Evolutionary conservation across 148 eudicot genomes (phyloP).

Genomic region (Talinum fruticosum): DNA sequence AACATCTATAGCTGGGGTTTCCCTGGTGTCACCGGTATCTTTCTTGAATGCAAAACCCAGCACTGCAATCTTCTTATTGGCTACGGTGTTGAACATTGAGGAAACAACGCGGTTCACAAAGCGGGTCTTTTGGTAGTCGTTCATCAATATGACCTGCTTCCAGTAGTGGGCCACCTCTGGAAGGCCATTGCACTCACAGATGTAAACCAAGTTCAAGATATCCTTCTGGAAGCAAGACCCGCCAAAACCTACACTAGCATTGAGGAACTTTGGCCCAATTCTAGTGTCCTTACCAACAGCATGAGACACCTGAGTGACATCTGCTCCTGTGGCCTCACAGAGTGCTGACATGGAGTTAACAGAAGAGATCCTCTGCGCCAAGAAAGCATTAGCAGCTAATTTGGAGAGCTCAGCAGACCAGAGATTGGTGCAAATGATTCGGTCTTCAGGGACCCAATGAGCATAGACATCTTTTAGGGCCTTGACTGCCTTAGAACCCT

Average conservation of each 20-base stretch:
- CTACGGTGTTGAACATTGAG: slow-evolving; percentile 68
- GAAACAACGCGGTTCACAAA: slow-evolving; percentile 66
- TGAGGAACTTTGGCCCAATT: slow-evolving; percentile 61
- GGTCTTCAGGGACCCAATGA: slow-evolving; percentile 72
- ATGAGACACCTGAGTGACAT: slow-evolving; percentile 55
- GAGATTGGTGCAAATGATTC: slow-evolving; percentile 61
- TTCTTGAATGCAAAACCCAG: slow-evolving; percentile 77
- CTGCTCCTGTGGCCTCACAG: slow-evolving; percentile 72
- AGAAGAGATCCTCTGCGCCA: slow-evolving; percentile 74
- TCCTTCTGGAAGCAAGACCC: slow-evolving; percentile 78
- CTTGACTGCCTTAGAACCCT: slow-evolving; percentile 49
- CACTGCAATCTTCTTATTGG: slow-evolving; percentile 56
- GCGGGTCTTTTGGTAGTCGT: slow-evolving; percentile 64
- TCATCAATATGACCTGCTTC: slow-evolving; percentile 63
- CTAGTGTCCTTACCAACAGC: slow-evolving; percentile 75
- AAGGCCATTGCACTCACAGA: slow-evolving; percentile 72
- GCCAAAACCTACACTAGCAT: slow-evolving; percentile 73
- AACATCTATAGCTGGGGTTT: slow-evolving; percentile 69
- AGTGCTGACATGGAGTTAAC: slow-evolving; percentile 73
- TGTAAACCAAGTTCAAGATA: slow-evolving; percentile 67
- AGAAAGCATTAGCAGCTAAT: slow-evolving; percentile 75
- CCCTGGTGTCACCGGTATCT: slow-evolving; percentile 67
- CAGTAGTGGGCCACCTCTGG: slow-evolving; percentile 74
- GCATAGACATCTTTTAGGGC: slow-evolving; percentile 64
- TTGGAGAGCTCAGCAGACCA: slow-evolving; percentile 83